Evolutionary conservation across 345 rosid species (phyloP).

Genomic region (Gossypium rotundifolium): DNA sequence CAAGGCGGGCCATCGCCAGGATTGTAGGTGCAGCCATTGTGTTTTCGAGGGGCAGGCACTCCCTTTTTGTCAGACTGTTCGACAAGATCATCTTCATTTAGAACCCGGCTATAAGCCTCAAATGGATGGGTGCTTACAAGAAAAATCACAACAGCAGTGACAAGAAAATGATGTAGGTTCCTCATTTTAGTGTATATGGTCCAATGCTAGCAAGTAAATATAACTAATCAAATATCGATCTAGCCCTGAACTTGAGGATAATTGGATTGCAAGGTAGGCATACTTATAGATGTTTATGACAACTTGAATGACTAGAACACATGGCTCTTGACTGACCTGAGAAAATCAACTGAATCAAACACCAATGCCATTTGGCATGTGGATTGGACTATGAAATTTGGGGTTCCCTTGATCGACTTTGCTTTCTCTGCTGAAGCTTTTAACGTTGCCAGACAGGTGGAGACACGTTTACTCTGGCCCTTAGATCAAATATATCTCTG

Average conservation of each 20-base stretch:
- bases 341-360: background rate
- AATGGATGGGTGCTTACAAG: background rate
- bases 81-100: background rate
- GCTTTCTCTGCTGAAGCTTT: background rate
- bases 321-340: background rate
- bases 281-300: background rate
- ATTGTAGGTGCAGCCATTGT: conserved; percentile 15
- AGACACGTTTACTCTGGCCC: background rate
- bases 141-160: background rate
- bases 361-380: background rate
- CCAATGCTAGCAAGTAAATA: background rate
- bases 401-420: background rate
- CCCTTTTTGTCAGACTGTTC: conserved; percentile 10
- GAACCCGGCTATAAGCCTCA: background rate
- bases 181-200: background rate
- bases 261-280: background rate
- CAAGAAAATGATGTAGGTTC: background rate
- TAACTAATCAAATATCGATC: background rate
- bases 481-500: background rate
- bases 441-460: background rate
- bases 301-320: background rate
- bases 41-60: background rate
- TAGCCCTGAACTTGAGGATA: background rate
- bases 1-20: conserved; percentile 12
- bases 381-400: background rate